Conservation (phyloP, 345 rosid species). For the Corchorus olitorius region DNA sequence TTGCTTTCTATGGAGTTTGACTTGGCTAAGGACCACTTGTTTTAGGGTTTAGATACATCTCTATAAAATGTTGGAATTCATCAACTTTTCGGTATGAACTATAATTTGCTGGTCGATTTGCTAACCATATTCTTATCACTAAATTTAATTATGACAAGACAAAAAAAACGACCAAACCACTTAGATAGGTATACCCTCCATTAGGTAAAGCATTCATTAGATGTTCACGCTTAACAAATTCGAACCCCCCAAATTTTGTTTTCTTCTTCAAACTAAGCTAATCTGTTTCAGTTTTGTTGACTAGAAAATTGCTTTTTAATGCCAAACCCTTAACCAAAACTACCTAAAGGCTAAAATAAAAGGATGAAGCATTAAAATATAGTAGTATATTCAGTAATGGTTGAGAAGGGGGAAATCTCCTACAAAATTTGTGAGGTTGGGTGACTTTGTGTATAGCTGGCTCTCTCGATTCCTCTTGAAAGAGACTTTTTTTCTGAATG, state of each 20-base stretch:
- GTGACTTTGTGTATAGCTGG: slow-evolving; percentile 25
- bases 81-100: neutral
- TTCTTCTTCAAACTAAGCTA: neutral
- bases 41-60: neutral
- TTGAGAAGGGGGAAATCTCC: too few relatives aligned
- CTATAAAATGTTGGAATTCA: neutral
- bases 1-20: neutral
- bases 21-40: neutral
- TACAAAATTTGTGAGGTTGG: slow-evolving; percentile 16
- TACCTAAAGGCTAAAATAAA: neutral
- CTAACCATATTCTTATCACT: neutral
- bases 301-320: neutral
- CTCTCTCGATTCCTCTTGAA: slow-evolving; percentile 13
- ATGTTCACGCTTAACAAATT: neutral
- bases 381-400: neutral
- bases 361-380: neutral
- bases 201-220: slow-evolving; percentile 20
- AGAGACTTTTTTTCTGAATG: neutral
- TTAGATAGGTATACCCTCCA: slow-evolving; percentile 10
- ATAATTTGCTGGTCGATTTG: neutral
- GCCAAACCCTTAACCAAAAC: neutral
- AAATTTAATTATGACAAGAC: neutral
- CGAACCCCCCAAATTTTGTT: neutral
- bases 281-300: neutral
- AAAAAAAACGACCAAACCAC: neutral